Conservation (phyloP, 1,284 basidiomycete species). For the Trichosporon sp. region DNA sequence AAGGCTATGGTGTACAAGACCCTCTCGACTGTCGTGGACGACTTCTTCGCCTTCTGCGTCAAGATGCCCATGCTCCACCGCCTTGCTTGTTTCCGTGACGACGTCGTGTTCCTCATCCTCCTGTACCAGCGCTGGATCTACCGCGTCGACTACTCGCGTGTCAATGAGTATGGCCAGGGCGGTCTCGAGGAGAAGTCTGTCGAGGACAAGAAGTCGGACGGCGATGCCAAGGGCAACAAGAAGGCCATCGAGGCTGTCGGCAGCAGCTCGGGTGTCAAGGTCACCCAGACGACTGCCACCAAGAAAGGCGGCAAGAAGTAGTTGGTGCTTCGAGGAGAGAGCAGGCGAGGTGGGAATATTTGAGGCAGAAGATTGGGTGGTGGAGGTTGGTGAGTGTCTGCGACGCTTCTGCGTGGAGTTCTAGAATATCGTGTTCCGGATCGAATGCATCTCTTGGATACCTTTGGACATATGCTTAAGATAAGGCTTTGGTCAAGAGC, state of each 20-base stretch:
- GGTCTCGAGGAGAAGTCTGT: constrained; percentile 28
- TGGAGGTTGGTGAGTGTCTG: too few relatives aligned
- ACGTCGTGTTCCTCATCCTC: constrained; percentile 65
- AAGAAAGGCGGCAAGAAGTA: constrained; percentile 3
- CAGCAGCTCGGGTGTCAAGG: background rate
- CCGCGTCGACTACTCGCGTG: constrained; percentile 82
- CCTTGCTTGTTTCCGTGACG: constrained; percentile 61
- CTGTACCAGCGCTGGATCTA: constrained; percentile 81
- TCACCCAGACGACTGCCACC: background rate
- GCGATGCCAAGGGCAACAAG: constrained; percentile 24
- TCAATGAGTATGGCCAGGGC: constrained; percentile 94
- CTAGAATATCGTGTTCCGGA: background rate
- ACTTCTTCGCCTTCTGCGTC: constrained; percentile 72
- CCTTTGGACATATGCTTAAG: background rate
- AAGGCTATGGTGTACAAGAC: constrained; percentile 97
- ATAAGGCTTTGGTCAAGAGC: too few relatives aligned
- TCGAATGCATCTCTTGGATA: background rate
- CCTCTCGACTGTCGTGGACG: constrained; percentile 63
- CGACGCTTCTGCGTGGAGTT: too few relatives aligned
- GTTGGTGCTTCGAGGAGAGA: too few relatives aligned
- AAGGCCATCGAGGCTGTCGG: constrained; percentile 8
- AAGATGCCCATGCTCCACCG: constrained; percentile 91
- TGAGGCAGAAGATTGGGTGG: too few relatives aligned
- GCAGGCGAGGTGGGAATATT: too few relatives aligned
- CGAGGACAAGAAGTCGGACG: constrained; percentile 24